Evolutionary conservation across 2,329 filamentous ascomycete genomes (phyloP).

Genomic region (Thermoascus crustaceus): DNA sequence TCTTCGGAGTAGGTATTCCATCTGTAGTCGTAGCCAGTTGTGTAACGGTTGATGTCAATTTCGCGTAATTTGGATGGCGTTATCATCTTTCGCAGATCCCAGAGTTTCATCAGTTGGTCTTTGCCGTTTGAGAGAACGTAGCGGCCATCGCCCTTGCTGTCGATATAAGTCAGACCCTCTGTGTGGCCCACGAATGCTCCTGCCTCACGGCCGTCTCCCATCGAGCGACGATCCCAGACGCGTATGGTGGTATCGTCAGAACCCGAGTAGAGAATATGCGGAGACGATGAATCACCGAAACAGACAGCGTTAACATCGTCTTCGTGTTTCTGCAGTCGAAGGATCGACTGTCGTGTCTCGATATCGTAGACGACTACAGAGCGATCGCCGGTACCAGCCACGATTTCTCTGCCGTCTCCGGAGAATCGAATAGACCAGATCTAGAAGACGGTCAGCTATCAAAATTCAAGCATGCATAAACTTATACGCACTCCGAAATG

Average conservation of each 20-base stretch:
- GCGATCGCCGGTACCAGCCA: slow-evolving; percentile 73
- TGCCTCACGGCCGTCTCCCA: slow-evolving; percentile 54
- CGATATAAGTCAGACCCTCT: slow-evolving; percentile 58
- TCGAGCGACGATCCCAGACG: slow-evolving; percentile 81
- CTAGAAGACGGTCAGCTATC: slow-evolving; percentile 24
- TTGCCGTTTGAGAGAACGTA: slow-evolving; percentile 93
- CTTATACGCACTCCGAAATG: slow-evolving; percentile 38
- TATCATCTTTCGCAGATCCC: slow-evolving; percentile 89
- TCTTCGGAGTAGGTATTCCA: slow-evolving; percentile 48
- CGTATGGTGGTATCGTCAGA: slow-evolving; percentile 92
- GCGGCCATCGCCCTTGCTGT: slow-evolving; percentile 77
- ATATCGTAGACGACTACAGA: slow-evolving; percentile 89
- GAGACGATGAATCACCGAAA: slow-evolving; percentile 79
- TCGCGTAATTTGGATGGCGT: slow-evolving; percentile 52
- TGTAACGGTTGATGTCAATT: slow-evolving; percentile 46
- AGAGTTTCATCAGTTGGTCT: slow-evolving; percentile 94
- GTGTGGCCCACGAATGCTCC: slow-evolving; percentile 59
- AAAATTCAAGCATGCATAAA: background rate
- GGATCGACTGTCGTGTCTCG: slow-evolving; percentile 65
- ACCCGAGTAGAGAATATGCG: slow-evolving; percentile 91
- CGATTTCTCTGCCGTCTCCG: slow-evolving; percentile 80
- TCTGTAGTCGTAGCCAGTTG: slow-evolving; percentile 56
- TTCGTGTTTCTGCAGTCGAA: slow-evolving; percentile 68
- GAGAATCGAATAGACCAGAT: slow-evolving; percentile 93
- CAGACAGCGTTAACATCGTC: slow-evolving; percentile 96